phyloP scores from a whole-genome alignment of 1,284 basidiomycete genomes.

The Cutaneotrichosporon spelunceum region DNA sequence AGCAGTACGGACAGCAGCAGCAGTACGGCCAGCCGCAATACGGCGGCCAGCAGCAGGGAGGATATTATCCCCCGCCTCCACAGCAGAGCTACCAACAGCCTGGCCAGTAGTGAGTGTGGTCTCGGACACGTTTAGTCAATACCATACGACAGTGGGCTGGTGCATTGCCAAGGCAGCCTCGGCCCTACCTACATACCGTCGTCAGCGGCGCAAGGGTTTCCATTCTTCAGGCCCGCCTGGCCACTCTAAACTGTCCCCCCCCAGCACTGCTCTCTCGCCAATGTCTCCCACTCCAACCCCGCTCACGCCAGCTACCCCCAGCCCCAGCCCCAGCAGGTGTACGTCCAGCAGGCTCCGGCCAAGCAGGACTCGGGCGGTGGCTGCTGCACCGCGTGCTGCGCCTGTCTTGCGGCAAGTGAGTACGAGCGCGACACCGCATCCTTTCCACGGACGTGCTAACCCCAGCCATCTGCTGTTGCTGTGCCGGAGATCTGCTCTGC shows the following conservation, averaged over 20 bases:
- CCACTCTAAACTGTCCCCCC: not conserved
- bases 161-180: too few relatives aligned
- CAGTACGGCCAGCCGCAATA: conserved; percentile 30
- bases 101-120: conserved; percentile 29
- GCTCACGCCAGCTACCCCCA: conserved; percentile 40
- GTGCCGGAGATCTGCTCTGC: conserved; percentile 31
- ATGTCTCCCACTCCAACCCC: not conserved
- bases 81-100: conserved; percentile 30
- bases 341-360: conserved; percentile 40
- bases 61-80: conserved; percentile 44
- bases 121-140: not conserved
- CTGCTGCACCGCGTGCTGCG: conserved; percentile 35
- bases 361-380: conserved; percentile 24
- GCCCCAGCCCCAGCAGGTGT: conserved; percentile 46
- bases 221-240: too few relatives aligned
- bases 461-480: conserved; percentile 43
- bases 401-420: conserved; percentile 38
- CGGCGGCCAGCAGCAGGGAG: conserved; percentile 30
- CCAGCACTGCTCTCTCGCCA: not conserved
- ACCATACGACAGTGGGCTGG: too few relatives aligned
- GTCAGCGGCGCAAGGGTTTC: too few relatives aligned
- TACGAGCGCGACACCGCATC: conserved; percentile 5
- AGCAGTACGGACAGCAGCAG: too few relatives aligned
- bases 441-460: conserved; percentile 1
- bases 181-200: too few relatives aligned